A percentile compares a stretch with the other conserved stretches of the same genome.
These are phyloP conservation scores for Staphylotrichum tortipilum DNA, from an alignment of 495 filamentous ascomycete genomes.

Conservation along the genomic window DNA sequence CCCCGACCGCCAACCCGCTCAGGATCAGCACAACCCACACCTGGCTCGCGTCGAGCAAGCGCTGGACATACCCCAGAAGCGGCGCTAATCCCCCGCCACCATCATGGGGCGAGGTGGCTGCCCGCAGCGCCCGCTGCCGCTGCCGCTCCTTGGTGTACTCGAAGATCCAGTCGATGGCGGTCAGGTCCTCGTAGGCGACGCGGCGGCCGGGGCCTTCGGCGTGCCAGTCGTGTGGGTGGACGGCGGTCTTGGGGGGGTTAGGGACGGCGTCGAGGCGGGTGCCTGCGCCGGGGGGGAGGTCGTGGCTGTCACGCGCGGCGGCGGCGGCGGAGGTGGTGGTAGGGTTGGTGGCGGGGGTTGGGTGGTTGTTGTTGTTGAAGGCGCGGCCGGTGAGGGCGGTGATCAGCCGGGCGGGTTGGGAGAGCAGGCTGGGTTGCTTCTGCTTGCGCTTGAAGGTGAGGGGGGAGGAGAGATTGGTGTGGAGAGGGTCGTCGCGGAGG, in stretches of 20 bases:
- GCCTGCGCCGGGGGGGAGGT: background rate
- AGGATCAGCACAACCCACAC: slow-evolving; percentile 81
- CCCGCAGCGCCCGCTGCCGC: slow-evolving; percentile 65
- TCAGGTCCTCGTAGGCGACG: slow-evolving; percentile 92
- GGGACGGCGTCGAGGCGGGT: background rate
- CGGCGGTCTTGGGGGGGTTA: slow-evolving; percentile 46
- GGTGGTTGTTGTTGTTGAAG: background rate
- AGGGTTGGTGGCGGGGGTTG: background rate
- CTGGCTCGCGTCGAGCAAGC: slow-evolving; percentile 74
- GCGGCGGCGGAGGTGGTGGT: background rate
- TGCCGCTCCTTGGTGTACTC: slow-evolving; percentile 97
- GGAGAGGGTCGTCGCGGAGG: slow-evolving; percentile 42
- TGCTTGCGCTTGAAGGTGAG: slow-evolving; percentile 80
- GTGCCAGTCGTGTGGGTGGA: slow-evolving; percentile 70
- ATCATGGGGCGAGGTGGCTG: slow-evolving; percentile 57
- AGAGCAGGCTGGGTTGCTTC: slow-evolving; percentile 43
- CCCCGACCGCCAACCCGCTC: slow-evolving; percentile 66
- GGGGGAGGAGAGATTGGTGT: slow-evolving; percentile 44
- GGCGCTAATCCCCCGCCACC: background rate
- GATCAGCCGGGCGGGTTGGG: slow-evolving; percentile 45
- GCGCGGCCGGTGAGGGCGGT: slow-evolving; percentile 45
- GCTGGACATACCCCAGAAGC: slow-evolving; percentile 60
- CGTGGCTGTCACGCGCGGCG: background rate
- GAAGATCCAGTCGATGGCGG: slow-evolving; percentile 99
- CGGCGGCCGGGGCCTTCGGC: slow-evolving; percentile 82